phyloP scores from a whole-genome alignment of 495 filamentous ascomycete species.

The Neurospora sp. region DNA sequence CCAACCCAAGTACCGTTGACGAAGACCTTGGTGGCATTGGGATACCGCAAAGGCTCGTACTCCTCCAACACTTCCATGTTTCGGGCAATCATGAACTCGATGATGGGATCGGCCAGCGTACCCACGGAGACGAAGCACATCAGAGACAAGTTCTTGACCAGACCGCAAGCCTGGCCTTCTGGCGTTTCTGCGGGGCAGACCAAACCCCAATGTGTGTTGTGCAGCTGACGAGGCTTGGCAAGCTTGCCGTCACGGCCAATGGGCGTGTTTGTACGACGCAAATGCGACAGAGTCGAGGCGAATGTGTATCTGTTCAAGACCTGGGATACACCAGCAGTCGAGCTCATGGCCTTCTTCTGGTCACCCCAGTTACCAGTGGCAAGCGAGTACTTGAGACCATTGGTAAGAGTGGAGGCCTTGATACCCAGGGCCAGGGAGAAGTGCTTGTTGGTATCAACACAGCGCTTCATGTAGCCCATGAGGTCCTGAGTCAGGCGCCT shows the following conservation, averaged over 20 bases:
- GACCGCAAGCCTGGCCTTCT: constrained; percentile 94
- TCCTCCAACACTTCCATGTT: constrained; percentile 96
- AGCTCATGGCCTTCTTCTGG: constrained; percentile 91
- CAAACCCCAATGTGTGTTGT: constrained; percentile 98
- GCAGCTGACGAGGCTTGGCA: constrained; percentile 92
- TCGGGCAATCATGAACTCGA: constrained; percentile 87
- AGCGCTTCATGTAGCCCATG: constrained; percentile 78
- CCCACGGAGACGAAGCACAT: constrained; percentile 98
- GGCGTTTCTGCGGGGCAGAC: constrained; percentile 97
- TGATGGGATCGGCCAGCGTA: constrained; percentile 76
- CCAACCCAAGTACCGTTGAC: constrained; percentile 98
- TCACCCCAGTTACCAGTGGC: constrained; percentile 99
- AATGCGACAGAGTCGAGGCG: constrained; percentile 89
- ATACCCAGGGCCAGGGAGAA: constrained; percentile 85
- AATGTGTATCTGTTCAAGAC: constrained; percentile 98
- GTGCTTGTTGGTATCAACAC: constrained; percentile 76
- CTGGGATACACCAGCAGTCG: constrained; percentile 94
- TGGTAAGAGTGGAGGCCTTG: constrained; percentile 82
- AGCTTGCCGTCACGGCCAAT: constrained; percentile 98
- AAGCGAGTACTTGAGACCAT: constrained; percentile 89
- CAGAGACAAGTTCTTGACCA: constrained; percentile 95
- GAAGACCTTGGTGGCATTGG: constrained; percentile 94
- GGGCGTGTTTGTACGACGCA: constrained; percentile 92
- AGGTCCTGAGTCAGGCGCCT: constrained; percentile 82
- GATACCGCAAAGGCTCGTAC: constrained; percentile 79